Percentiles rank a stretch among this genome's conserved stretches.
phyloP scores from a whole-genome alignment of 768 basidiomycete species.

The Trametes villosa region DNA sequence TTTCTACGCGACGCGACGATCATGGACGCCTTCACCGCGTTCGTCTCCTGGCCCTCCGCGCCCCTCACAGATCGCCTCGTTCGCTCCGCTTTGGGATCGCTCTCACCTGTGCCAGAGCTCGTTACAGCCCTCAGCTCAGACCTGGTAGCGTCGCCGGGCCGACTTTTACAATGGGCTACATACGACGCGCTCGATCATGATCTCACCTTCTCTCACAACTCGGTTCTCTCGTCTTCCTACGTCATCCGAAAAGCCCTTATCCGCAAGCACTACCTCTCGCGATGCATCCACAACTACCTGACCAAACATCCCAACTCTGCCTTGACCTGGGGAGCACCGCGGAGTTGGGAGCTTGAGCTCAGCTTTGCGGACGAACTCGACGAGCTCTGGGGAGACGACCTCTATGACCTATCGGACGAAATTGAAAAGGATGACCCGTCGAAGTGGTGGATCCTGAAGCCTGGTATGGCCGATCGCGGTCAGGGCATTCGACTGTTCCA shows the following conservation, averaged over 20 bases:
- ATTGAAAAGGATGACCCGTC: constrained; percentile 45
- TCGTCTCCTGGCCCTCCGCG: constrained; percentile 58
- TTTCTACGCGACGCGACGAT: background rate
- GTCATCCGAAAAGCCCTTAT: constrained; percentile 92
- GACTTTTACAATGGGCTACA: constrained; percentile 78
- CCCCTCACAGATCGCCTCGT: constrained; percentile 58
- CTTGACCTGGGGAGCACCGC: constrained; percentile 62
- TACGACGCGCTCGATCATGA: constrained; percentile 88
- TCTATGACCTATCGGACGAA: constrained; percentile 79
- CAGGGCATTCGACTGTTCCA: constrained; percentile 94
- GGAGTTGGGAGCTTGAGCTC: constrained; percentile 84
- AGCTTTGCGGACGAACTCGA: constrained; percentile 93
- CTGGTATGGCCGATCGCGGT: constrained; percentile 95
- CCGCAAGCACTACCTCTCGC: constrained; percentile 89
- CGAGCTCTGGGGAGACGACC: constrained; percentile 90
- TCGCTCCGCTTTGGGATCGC: constrained; percentile 42
- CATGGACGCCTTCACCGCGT: constrained; percentile 36
- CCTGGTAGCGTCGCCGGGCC: constrained; percentile 10
- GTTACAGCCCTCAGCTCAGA: constrained; percentile 28
- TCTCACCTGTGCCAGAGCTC: constrained; percentile 36
- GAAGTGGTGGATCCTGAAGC: constrained; percentile 95
- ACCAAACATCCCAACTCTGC: constrained; percentile 68
- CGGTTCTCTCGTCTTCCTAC: constrained; percentile 78
- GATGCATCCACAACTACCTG: constrained; percentile 69
- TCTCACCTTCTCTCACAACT: constrained; percentile 56